Evolutionary conservation across 257 asterid species (phyloP), one percentile per base, ranked within the genome.

Genomic region (Dorcoceras hygrometricum): DNA sequence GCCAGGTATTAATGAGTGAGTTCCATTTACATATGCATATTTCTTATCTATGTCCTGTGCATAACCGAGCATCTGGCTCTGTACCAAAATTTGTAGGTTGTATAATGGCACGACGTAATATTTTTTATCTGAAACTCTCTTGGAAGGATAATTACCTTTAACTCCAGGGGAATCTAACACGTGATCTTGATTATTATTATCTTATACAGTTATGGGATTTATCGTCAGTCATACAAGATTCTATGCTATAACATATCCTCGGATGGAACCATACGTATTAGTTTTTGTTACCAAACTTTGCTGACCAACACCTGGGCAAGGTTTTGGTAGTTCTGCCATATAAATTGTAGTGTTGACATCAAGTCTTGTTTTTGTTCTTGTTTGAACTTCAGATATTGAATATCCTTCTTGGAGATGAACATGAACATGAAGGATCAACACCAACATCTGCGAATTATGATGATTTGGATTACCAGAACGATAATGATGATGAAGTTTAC

Each of bases 401-500:
- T 70, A 78, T 89, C 65, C 79, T 91, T 34, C 72, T 65, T 2
- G 96, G 95, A 29, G 90, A 80, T 67, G 77, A 79, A 63, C 71
- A 36, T 36, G 24, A 36, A 23, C 73, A 69, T n/a, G 78, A 66
- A 67, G 76, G 19, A 43, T 43, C 32, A 6, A 73, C 65, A 65
- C 65, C 18, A 28, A 43, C 3, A 43, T 43, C 51, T 12, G 51
- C 6, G 19, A 43, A 43, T 43, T 27, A 43, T 39, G 70, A 71
- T 26, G 80, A 75, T 53, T 20, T 51, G 36, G 87, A 79, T 73
- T 72, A 77, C 27, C 72, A 79, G 56, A 91, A 82, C 57, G 19
- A 43, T 0, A 12, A 43, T 6, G 96, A 90, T 48, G 98, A 91
- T 64, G 98, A 91, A 81, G 96, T 91, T 11, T 89, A 91, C 82